phyloP scores from a whole-genome alignment of 371 early-diverging fungal genomes.

The Mortierella sp. region DNA sequence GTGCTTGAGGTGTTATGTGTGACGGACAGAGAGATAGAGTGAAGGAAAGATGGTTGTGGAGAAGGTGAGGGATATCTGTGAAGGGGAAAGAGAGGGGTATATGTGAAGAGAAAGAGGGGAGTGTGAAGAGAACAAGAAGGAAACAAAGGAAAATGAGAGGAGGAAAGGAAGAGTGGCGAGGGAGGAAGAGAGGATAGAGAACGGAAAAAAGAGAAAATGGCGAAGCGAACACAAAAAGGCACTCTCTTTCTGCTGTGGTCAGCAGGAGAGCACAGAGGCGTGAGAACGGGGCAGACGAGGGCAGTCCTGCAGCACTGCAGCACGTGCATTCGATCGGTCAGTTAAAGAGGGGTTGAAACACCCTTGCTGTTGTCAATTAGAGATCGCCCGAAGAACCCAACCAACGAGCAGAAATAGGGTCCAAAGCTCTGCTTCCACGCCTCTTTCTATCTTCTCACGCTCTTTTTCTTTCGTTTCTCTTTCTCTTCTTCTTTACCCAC shows the following conservation, averaged over 20 bases:
- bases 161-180: neutral
- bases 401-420: too few relatives aligned
- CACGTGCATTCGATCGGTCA: too few relatives aligned
- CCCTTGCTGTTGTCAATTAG: too few relatives aligned
- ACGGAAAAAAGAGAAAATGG: neutral
- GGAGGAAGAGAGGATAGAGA: neutral
- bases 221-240: neutral
- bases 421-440: too few relatives aligned
- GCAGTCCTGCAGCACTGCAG: too few relatives aligned
- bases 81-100: neutral
- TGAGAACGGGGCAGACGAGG: too few relatives aligned
- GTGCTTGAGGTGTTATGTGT: neutral
- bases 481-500: neutral
- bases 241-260: too few relatives aligned
- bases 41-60: neutral
- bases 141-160: neutral
- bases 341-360: too few relatives aligned
- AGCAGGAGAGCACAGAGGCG: too few relatives aligned
- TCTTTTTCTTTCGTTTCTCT: neutral
- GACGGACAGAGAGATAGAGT: too few relatives aligned
- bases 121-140: neutral
- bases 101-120: neutral
- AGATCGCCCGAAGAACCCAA: too few relatives aligned
- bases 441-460: too few relatives aligned
- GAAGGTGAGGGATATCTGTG: neutral